Evolutionary conservation across 23 red algal species (phyloP).

Genomic region (Gracilariopsis chorda): DNA sequence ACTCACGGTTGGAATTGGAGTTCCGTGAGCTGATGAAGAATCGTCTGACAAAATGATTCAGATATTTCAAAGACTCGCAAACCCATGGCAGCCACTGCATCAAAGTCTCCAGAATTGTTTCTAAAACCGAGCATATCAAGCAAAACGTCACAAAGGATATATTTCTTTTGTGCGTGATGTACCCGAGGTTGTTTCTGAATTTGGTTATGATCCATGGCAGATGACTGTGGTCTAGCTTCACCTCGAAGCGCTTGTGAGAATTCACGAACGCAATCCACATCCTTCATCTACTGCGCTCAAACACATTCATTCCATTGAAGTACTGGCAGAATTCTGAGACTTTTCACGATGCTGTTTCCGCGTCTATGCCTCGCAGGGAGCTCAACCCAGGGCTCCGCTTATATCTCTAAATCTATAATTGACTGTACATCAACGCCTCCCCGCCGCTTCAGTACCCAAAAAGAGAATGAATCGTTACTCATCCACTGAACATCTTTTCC

Average conservation of each 20-base stretch:
- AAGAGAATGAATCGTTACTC: slow-evolving; percentile 3
- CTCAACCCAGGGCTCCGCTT: background rate
- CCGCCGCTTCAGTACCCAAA: slow-evolving; percentile 8
- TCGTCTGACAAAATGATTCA: slow-evolving; percentile 8
- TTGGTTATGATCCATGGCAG: background rate
- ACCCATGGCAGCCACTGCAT: background rate
- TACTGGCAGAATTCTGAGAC: slow-evolving; percentile 30
- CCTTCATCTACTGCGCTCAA: slow-evolving; percentile 26
- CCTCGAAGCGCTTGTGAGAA: slow-evolving; percentile 14
- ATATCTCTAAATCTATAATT: background rate
- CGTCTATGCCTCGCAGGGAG: background rate
- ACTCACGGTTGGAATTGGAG: background rate
- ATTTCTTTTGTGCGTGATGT: background rate
- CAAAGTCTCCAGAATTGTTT: slow-evolving; percentile 25
- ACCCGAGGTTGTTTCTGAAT: no score
- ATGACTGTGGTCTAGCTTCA: background rate
- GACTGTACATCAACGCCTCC: background rate
- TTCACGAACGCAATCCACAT: slow-evolving; percentile 57
- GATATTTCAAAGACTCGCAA: slow-evolving; percentile 20
- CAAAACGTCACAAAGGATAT: background rate
- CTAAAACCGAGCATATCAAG: slow-evolving; percentile 35
- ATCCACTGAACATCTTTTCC: background rate
- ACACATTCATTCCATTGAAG: slow-evolving; percentile 50
- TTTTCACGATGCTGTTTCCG: background rate
- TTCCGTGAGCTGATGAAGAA: background rate